Evolutionary conservation across 768 basidiomycete species (phyloP).

Genomic region (Tulasnella sp.): DNA sequence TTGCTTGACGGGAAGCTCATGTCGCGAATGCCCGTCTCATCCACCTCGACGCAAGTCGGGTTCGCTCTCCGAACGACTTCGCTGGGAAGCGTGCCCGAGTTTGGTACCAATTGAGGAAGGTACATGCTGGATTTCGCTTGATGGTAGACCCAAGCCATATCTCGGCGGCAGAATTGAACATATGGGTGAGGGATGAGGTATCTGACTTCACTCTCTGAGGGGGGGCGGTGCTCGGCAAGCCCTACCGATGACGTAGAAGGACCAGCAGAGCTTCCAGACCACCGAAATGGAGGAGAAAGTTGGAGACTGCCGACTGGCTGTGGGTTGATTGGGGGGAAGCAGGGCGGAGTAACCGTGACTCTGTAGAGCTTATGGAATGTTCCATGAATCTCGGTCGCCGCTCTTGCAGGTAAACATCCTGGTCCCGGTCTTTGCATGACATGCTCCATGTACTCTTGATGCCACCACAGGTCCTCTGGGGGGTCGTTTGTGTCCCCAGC

Average conservation of each 20-base stretch:
- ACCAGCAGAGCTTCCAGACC: too few relatives aligned
- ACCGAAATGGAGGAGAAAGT: not conserved
- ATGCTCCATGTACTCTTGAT: not conserved
- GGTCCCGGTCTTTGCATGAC: constrained; percentile 1
- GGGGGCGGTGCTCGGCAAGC: not conserved
- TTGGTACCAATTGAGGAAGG: constrained; percentile 52
- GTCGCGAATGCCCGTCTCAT: constrained; percentile 40
- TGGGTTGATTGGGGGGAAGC: not conserved
- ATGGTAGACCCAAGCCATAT: constrained; percentile 78
- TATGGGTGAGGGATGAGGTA: constrained; percentile 73
- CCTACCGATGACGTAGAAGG: not conserved
- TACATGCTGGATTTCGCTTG: constrained; percentile 53
- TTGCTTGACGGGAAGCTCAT: constrained; percentile 42
- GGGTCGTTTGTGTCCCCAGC: not conserved
- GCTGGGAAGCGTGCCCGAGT: constrained; percentile 41
- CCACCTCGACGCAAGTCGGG: constrained; percentile 52
- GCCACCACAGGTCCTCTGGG: not conserved
- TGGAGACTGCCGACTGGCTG: not conserved
- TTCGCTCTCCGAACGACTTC: constrained; percentile 45
- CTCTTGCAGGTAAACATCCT: constrained; percentile 9
- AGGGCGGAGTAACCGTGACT: constrained; percentile 17
- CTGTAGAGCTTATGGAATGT: not conserved
- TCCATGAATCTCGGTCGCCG: not conserved
- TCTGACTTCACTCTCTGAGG: constrained; percentile 57
- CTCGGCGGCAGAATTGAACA: constrained; percentile 76